Conservation (phyloP, 106 monocot species). For the Dendrobium chrysotoxum region DNA sequence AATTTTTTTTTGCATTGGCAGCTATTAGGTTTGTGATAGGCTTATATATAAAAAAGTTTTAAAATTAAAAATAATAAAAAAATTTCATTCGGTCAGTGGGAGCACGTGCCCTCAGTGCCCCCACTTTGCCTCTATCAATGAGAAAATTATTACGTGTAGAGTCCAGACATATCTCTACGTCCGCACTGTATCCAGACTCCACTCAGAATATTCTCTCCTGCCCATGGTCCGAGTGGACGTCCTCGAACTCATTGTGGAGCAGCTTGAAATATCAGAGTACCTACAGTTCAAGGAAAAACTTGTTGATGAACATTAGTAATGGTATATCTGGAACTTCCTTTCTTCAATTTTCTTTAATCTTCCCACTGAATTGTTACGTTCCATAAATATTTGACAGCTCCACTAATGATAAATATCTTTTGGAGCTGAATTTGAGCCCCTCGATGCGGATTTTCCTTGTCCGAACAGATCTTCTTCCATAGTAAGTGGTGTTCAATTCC, state of each 20-base stretch:
- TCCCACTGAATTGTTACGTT: not conserved
- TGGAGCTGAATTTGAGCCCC: conserved; percentile 90
- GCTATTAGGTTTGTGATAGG: too few relatives aligned
- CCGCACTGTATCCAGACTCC: too few relatives aligned
- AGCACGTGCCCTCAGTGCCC: too few relatives aligned
- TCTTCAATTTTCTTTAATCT: not conserved
- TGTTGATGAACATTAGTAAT: conserved; percentile 51
- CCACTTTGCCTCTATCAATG: too few relatives aligned
- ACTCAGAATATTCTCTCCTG: too few relatives aligned
- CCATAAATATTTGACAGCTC: conserved; percentile 17
- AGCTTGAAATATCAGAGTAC: conserved; percentile 65
- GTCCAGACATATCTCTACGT: too few relatives aligned
- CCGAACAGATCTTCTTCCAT: conserved; percentile 77
- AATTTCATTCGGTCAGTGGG: too few relatives aligned
- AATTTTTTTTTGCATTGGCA: too few relatives aligned
- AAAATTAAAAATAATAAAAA: too few relatives aligned
- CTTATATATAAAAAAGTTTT: too few relatives aligned
- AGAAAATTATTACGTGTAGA: too few relatives aligned
- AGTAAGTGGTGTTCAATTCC: conserved; percentile 91
- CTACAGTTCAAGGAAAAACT: conserved; percentile 90
- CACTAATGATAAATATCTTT: conserved; percentile 42
- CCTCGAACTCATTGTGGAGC: conserved; percentile 80
- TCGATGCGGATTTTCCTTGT: conserved; percentile 60
- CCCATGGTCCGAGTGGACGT: conserved; percentile 87
- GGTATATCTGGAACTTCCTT: not conserved